A percentile compares a stretch with the other conserved stretches of the same genome.
Conservation (phyloP, 345 rosid species). For the Acer negundo region DNA sequence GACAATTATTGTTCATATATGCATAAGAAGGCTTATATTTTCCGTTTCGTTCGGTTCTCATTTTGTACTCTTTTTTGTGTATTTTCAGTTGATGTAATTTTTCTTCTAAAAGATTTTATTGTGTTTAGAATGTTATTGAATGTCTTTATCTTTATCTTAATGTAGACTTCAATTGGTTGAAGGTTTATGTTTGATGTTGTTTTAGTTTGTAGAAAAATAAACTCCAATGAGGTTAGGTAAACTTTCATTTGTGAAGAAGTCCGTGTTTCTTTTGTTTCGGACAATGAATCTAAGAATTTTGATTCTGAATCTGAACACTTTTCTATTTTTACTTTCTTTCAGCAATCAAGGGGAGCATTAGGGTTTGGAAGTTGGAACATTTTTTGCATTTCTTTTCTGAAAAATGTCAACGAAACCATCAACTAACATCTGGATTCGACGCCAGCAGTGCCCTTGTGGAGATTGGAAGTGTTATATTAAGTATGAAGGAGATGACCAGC, state of each 20-base stretch:
- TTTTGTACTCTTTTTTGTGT: neutral
- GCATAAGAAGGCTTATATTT: neutral
- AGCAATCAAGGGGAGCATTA: constrained; percentile 20
- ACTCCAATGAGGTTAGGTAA: neutral
- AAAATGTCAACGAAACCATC: constrained; percentile 58
- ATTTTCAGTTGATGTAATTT: neutral
- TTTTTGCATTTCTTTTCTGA: constrained; percentile 11
- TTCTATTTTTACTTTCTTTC: constrained; percentile 6
- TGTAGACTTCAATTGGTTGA: neutral
- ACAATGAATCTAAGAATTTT: neutral
- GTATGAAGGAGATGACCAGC: constrained; percentile 68
- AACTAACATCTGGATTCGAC: constrained; percentile 80
- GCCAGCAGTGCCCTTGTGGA: constrained; percentile 93
- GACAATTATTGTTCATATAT: neutral
- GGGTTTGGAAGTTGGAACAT: constrained; percentile 19
- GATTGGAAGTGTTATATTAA: constrained; percentile 88
- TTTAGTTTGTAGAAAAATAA: neutral
- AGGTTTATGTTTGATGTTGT: neutral
- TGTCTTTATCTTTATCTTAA: neutral
- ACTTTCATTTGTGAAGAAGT: neutral
- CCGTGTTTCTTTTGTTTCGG: neutral
- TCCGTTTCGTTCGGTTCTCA: neutral
- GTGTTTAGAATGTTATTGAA: neutral
- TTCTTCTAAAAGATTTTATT: neutral
- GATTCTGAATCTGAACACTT: neutral